A percentile compares a stretch with the other conserved stretches of the same genome.
Conservation (phyloP, 2,329 filamentous ascomycete species). For the Setomelanomma holmii region DNA sequence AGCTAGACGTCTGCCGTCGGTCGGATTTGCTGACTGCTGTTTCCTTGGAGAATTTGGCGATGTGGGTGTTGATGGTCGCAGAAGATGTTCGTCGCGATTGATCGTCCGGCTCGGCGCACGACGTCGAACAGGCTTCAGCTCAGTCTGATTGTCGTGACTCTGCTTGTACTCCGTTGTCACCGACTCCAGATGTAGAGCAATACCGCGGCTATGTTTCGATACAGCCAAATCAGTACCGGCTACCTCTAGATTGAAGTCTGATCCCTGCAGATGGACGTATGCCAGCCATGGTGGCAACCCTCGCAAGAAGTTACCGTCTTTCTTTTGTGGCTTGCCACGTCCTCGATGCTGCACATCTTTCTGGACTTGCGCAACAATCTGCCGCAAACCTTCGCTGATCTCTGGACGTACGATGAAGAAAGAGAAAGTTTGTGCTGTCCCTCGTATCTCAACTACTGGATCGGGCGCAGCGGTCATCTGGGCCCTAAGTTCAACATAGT, state of each 20-base stretch:
- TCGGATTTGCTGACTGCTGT: conserved; percentile 55
- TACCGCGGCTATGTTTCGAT: conserved; percentile 79
- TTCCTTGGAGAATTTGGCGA: conserved; percentile 60
- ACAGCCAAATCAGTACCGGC: conserved; percentile 87
- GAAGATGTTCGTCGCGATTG: conserved; percentile 67
- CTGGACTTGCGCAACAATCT: conserved; percentile 86
- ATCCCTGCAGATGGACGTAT: conserved; percentile 82
- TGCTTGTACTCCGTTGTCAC: conserved; percentile 90
- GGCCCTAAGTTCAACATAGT: conserved; percentile 85
- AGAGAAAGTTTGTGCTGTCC: conserved; percentile 84
- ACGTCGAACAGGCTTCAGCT: conserved; percentile 67
- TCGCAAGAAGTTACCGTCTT: conserved; percentile 69
- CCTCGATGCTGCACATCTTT: conserved; percentile 48
- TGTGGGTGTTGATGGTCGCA: conserved; percentile 59
- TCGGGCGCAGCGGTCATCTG: conserved; percentile 87
- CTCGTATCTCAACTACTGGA: conserved; percentile 79
- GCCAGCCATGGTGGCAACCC: conserved; percentile 83
- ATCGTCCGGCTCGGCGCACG: conserved; percentile 72
- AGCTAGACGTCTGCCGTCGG: conserved; percentile 82
- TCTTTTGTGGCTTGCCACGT: conserved; percentile 49
- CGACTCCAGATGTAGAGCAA: conserved; percentile 84
- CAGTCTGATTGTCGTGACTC: conserved; percentile 72
- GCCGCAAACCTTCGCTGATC: conserved; percentile 88
- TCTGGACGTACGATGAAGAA: conserved; percentile 90
- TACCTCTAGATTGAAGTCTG: conserved; percentile 88